Evolutionary conservation across 2,329 filamentous ascomycete genomes (phyloP).

Genomic region (Neonectria coccinea): DNA sequence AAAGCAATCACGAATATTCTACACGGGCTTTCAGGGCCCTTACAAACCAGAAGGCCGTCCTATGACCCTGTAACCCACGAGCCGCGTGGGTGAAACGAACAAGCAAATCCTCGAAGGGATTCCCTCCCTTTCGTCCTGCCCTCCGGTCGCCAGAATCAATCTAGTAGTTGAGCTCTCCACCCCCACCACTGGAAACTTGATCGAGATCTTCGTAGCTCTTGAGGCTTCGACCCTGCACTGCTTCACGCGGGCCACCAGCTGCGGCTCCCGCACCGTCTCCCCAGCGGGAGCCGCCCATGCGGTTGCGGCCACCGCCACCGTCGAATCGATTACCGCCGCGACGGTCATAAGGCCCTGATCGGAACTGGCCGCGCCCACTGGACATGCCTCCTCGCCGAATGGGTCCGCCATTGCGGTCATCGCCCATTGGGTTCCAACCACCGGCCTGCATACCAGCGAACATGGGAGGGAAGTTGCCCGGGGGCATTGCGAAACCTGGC

Average conservation of each 20-base stretch:
- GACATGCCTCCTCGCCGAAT: constrained; percentile 74
- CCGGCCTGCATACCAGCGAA: constrained; percentile 64
- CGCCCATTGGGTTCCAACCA: constrained; percentile 64
- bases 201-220: constrained; percentile 99
- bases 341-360: constrained; percentile 80
- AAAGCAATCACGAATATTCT: constrained; percentile 38
- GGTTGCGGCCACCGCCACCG: constrained; percentile 61
- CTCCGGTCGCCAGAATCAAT: neutral
- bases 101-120: neutral
- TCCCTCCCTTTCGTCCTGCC: neutral
- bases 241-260: constrained; percentile 87
- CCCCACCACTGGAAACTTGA: constrained; percentile 79
- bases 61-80: constrained; percentile 29
- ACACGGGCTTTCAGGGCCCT: constrained; percentile 34
- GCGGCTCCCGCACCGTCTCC: constrained; percentile 81
- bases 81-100: constrained; percentile 9
- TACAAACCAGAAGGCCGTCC: constrained; percentile 13
- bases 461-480: constrained; percentile 64
- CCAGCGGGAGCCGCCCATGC: constrained; percentile 70
- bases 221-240: constrained; percentile 89
- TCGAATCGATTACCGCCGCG: constrained; percentile 68
- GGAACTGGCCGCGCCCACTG: constrained; percentile 65
- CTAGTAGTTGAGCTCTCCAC: constrained; percentile 92
- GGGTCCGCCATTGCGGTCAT: constrained; percentile 73
- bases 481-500: constrained; percentile 67